A percentile compares a stretch with the other conserved stretches of the same genome.
Evolutionary conservation across 495 filamentous ascomycete genomes (phyloP).

Genomic region (Halenospora varia): DNA sequence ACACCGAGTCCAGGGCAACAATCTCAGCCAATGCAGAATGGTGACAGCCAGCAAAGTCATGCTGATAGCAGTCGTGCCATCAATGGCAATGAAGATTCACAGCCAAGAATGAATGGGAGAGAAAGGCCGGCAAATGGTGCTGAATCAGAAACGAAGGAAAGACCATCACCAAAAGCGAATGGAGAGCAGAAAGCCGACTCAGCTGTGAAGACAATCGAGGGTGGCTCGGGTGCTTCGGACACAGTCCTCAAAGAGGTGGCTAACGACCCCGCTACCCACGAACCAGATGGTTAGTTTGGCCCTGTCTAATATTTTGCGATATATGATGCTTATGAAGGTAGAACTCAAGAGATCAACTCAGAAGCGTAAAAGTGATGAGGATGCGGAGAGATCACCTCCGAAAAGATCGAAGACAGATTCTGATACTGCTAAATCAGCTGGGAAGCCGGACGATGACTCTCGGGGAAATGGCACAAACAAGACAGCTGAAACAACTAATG

Average conservation of each 20-base stretch:
- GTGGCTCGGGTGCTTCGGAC: constrained; percentile 22
- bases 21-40: background rate
- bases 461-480: no score
- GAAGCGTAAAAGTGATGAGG: constrained; percentile 3
- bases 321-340: constrained; percentile 30
- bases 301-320: constrained; percentile 16
- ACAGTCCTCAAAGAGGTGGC: constrained; percentile 41
- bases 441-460: no score
- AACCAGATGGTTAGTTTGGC: constrained; percentile 20
- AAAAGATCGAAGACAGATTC: background rate
- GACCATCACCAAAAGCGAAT: background rate
- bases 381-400: background rate
- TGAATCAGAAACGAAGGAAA: background rate
- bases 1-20: constrained; percentile 3
- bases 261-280: constrained; percentile 38
- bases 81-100: background rate
- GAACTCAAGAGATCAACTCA: constrained; percentile 24
- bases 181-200: background rate
- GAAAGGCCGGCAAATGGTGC: constrained; percentile 12
- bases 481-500: background rate
- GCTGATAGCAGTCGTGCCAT: background rate
- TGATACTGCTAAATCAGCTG: no score
- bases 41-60: background rate
- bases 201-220: background rate
- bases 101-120: constrained; percentile 28